Base-by-base conservation (phyloP, 108 stramenopile genomes). In the Skeletonema grethae region DNA sequence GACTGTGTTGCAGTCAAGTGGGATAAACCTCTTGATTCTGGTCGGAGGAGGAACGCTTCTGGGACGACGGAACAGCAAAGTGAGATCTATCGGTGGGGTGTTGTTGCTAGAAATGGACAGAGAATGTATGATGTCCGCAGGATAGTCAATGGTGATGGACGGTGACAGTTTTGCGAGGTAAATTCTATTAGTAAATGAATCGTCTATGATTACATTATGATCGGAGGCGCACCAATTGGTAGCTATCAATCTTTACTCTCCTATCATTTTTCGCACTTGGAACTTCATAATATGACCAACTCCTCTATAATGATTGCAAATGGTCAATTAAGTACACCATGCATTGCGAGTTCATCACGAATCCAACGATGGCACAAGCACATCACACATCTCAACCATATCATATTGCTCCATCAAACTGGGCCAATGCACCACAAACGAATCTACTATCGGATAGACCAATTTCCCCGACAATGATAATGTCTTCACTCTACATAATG, bases 361-460 rank as follows among this genome's bases (percentile, higher is more conserved):
- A n/a, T 43, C 41, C 10, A 43, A 15, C 41, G 15, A 43, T 15
- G 41, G 41, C 15, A 77, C 68, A 39, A 83, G 63, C 31, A 70
- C 63, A 58, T 82, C 81, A 73, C 81, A 65, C 35, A 77, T 36
- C 38, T 79, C 58, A 16, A 74, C 81, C 68, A 67, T 61, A 3
- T 84, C 82, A 79, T 88, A 94, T 57, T 76, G 61, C 59, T 73
- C 59, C 39, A 80, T 82, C 74, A 95, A 73, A 69, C 82, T 70
- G 30, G 85, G 84, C 96, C 96, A 96, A 72, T 94, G 93, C 11
- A 96, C 96, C 39, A 94, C 72, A 72, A 96, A 96, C 56, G 83
- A 43, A 70, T 96, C 96, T 1, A 83, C 87, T n/a, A 90, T 76
- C 3, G 84, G 88, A 69, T 93, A 96, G 22, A 93, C 74, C 18